These are phyloP conservation scores for Pseudogymnoascus sp. DNA, from an alignment of 2,329 filamentous ascomycete species.

Conservation along the genomic window DNA sequence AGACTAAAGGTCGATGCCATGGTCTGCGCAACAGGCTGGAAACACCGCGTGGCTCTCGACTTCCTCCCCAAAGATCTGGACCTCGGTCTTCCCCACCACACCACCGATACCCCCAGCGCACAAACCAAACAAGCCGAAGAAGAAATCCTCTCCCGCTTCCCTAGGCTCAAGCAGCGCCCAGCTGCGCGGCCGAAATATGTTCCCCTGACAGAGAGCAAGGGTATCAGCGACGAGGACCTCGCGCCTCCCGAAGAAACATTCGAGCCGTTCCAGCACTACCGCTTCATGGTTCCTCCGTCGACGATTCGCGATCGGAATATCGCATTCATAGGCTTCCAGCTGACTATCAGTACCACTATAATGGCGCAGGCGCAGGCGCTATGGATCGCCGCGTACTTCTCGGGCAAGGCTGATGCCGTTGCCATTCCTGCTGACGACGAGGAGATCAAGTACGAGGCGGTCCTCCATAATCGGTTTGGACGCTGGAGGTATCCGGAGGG, in stretches of 20 bases:
- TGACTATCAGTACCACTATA: slow-evolving; percentile 36
- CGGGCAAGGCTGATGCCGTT: slow-evolving; percentile 35
- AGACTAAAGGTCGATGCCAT: slow-evolving; percentile 42
- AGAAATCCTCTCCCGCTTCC: slow-evolving; percentile 46
- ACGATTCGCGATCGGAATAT: slow-evolving; percentile 29
- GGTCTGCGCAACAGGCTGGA: slow-evolving; percentile 52
- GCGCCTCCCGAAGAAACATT: neutral
- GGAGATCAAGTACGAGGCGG: slow-evolving; percentile 45
- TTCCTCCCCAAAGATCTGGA: slow-evolving; percentile 35
- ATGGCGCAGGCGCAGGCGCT: slow-evolving; percentile 44
- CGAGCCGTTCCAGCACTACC: slow-evolving; percentile 36
- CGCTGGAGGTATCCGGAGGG: slow-evolving; percentile 61
- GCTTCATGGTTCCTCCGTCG: slow-evolving; percentile 38
- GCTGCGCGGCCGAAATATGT: slow-evolving; percentile 38
- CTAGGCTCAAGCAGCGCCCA: slow-evolving; percentile 44
- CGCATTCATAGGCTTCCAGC: slow-evolving; percentile 38
- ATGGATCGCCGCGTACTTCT: slow-evolving; percentile 60
- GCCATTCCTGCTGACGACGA: slow-evolving; percentile 23
- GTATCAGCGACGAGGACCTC: slow-evolving; percentile 23
- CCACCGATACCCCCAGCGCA: slow-evolving; percentile 23
- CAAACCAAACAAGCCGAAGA: slow-evolving; percentile 39
- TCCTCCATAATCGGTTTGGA: slow-evolving; percentile 60
- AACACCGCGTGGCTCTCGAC: slow-evolving; percentile 41
- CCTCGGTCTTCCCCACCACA: slow-evolving; percentile 41
- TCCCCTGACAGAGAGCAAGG: slow-evolving; percentile 34